phyloP scores from a whole-genome alignment of 805 yeast species.

The Debaryomyces castellii region DNA sequence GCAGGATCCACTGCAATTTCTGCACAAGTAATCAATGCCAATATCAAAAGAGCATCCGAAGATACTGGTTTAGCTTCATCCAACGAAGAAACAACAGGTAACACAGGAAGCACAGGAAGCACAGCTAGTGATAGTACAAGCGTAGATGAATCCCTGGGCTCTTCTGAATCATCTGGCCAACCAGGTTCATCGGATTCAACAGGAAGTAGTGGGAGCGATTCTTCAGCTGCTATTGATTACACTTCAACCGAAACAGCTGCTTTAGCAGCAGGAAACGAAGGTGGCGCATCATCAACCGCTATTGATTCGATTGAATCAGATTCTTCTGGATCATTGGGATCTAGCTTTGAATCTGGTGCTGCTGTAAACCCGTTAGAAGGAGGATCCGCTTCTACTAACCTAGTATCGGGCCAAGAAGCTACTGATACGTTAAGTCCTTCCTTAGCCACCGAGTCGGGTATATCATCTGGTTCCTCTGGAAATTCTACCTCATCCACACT shows the following conservation, averaged over 20 bases:
- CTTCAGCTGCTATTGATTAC: constrained; percentile 2
- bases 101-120: background rate
- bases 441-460: constrained; percentile 2
- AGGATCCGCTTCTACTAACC: background rate
- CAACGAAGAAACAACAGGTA: background rate
- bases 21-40: background rate
- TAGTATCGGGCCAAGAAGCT: background rate
- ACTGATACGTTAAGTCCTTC: constrained; percentile 3
- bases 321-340: background rate
- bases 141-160: too few relatives aligned
- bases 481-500: background rate
- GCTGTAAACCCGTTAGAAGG: background rate
- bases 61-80: background rate
- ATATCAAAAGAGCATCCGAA: background rate
- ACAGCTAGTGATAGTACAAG: background rate
- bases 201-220: constrained; percentile 4
- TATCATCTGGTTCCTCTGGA: constrained; percentile 1
- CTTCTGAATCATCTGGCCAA: too few relatives aligned
- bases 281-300: constrained; percentile 14
- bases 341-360: background rate
- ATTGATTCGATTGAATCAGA: background rate
- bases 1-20: constrained; percentile 3
- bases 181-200: background rate
- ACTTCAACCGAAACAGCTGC: background rate
- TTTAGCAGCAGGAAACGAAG: constrained; percentile 8